A percentile compares a stretch with the other conserved stretches of the same genome.
phyloP scores from a whole-genome alignment of 2,329 filamentous ascomycete genomes.

The Raffaelea ambrosiae region DNA sequence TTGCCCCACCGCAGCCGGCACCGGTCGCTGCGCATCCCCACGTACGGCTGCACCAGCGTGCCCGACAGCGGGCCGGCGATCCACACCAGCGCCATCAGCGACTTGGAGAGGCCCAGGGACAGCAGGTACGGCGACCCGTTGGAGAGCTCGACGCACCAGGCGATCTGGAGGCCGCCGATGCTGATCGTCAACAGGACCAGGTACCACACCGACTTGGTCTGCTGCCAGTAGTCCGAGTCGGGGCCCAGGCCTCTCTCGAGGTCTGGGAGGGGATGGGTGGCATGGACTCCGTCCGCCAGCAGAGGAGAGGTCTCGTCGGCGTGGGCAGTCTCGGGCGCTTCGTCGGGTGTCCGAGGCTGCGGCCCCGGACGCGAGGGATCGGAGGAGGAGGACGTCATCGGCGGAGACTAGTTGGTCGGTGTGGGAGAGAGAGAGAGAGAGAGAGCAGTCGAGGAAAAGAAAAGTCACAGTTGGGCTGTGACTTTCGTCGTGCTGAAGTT shows the following conservation, averaged over 20 bases:
- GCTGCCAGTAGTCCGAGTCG: slow-evolving; percentile 40
- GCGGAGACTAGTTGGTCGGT: no score
- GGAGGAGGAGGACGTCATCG: no score
- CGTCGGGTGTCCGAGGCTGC: no score
- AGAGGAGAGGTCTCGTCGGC: no score
- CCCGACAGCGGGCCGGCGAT: slow-evolving; percentile 74
- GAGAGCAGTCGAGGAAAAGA: no score
- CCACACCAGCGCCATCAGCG: slow-evolving; percentile 76
- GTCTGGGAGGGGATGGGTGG: no score
- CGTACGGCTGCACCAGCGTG: slow-evolving; percentile 71
- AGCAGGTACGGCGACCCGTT: slow-evolving; percentile 82
- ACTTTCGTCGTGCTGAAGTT: no score
- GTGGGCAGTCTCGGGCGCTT: no score
- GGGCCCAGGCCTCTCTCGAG: slow-evolving; percentile 3
- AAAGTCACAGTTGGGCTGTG: no score
- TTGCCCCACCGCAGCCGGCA: slow-evolving; percentile 68
- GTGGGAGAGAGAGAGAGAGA: no score
- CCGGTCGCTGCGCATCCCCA: slow-evolving; percentile 73
- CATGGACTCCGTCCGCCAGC: no score
- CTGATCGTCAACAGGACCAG: slow-evolving; percentile 77
- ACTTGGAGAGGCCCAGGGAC: slow-evolving; percentile 74
- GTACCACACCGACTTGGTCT: slow-evolving; percentile 77
- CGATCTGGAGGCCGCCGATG: slow-evolving; percentile 83
- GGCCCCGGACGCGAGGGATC: no score
- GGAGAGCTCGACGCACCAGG: slow-evolving; percentile 91